These are phyloP conservation scores for Avena atlantica DNA, from an alignment of 176 grass and related monocot species.

Conservation along the genomic window DNA sequence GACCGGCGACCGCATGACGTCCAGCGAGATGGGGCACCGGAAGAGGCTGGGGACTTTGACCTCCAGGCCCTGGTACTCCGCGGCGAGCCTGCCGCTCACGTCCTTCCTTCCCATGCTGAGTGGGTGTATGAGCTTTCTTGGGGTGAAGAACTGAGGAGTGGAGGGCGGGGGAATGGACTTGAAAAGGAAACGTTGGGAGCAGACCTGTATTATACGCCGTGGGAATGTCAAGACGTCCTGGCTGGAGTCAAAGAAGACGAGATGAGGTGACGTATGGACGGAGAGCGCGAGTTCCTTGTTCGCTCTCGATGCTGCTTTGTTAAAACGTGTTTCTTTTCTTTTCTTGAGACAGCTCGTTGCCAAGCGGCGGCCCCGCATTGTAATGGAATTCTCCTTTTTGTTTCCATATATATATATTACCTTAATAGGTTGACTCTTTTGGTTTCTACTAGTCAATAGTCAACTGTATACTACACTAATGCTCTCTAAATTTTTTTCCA, in stretches of 20 bases:
- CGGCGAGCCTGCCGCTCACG: slow-evolving; percentile 36
- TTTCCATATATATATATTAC: not conserved
- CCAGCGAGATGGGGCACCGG: slow-evolving; percentile 91
- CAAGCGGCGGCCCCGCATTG: not conserved
- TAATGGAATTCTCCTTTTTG: not conserved
- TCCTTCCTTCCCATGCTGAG: slow-evolving; percentile 47
- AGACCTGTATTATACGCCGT: slow-evolving; percentile 30
- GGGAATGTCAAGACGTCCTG: not conserved
- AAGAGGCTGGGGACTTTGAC: slow-evolving; percentile 86
- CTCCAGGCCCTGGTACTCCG: slow-evolving; percentile 55
- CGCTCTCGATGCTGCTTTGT: not conserved
- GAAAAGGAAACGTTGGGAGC: slow-evolving; percentile 23
- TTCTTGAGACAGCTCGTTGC: not conserved
- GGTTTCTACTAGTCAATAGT: not conserved
- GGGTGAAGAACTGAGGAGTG: not conserved
- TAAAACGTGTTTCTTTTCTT: not conserved
- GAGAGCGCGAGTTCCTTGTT: not conserved
- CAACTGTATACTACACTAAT: too few relatives aligned
- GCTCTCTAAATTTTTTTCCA: too few relatives aligned
- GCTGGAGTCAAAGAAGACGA: not conserved
- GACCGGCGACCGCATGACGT: slow-evolving; percentile 97
- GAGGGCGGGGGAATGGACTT: slow-evolving; percentile 33
- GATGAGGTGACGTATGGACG: not conserved
- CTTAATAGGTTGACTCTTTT: not conserved
- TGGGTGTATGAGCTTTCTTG: not conserved